These are phyloP conservation scores for Scheffersomyces amazonensis DNA, from an alignment of 805 yeast species.

Conservation along the genomic window DNA sequence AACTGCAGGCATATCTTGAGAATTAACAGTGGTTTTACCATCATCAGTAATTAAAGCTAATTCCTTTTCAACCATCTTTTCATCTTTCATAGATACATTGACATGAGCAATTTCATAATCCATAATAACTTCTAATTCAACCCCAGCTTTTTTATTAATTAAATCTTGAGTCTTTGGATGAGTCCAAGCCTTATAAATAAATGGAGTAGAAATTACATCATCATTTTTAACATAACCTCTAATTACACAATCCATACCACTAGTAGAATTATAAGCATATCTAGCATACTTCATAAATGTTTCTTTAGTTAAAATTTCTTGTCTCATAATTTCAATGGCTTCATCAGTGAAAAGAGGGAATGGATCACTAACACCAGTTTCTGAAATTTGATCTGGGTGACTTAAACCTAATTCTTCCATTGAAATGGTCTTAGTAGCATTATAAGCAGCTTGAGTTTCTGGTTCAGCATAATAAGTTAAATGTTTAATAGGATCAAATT, in stretches of 20 bases:
- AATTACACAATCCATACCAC: slow-evolving; percentile 47
- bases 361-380: slow-evolving; percentile 57
- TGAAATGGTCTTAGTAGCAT: slow-evolving; percentile 28
- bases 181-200: slow-evolving; percentile 55
- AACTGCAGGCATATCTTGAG: slow-evolving; percentile 48
- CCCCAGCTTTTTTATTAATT: slow-evolving; percentile 57
- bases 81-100: slow-evolving; percentile 46
- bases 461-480: slow-evolving; percentile 22
- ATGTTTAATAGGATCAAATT: slow-evolving; percentile 33
- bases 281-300: slow-evolving; percentile 45
- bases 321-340: slow-evolving; percentile 57
- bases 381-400: slow-evolving; percentile 46
- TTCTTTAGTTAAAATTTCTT: slow-evolving; percentile 49
- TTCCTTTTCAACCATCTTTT: slow-evolving; percentile 29
- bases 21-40: slow-evolving; percentile 12
- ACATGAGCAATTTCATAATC: slow-evolving; percentile 57
- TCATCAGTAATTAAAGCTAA: slow-evolving; percentile 3
- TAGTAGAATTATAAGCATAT: slow-evolving; percentile 38
- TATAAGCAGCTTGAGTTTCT: slow-evolving; percentile 8
- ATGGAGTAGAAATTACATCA: slow-evolving; percentile 39
- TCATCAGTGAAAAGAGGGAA: slow-evolving; percentile 61
- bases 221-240: slow-evolving; percentile 48
- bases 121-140: slow-evolving; percentile 51
- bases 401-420: slow-evolving; percentile 51
- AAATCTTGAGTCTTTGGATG: slow-evolving; percentile 56